Conservation (phyloP, 2,329 filamentous ascomycete species). For the Fusarium heterosporum region DNA sequence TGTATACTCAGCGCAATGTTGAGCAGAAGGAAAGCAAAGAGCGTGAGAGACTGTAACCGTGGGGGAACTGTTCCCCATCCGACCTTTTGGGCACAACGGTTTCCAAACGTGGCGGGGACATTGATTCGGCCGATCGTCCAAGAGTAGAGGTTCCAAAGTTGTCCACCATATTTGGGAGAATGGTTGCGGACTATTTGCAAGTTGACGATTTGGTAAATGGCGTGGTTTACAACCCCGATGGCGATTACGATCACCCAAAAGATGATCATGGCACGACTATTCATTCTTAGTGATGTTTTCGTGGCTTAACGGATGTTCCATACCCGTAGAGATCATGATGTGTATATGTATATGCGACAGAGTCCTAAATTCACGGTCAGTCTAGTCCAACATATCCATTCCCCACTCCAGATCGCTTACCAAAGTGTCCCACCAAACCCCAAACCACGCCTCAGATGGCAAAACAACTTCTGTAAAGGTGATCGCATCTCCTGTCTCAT, state of each 20-base stretch:
- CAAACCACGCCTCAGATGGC: conserved; percentile 51
- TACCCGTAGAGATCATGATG: conserved; percentile 56
- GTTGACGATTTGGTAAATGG: conserved; percentile 29
- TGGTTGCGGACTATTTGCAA: conserved; percentile 1
- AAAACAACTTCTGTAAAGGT: conserved; percentile 50
- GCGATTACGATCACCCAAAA: conserved; percentile 57
- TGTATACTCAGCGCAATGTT: conserved; percentile 54
- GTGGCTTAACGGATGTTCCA: rapidly evolving
- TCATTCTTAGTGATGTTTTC: neutral
- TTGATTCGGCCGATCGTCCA: conserved; percentile 53
- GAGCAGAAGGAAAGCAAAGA: conserved; percentile 53
- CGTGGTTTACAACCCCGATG: conserved; percentile 52
- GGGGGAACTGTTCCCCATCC: conserved; percentile 60
- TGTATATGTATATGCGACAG: conserved; percentile 50
- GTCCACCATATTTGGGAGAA: neutral
- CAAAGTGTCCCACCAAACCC: conserved; percentile 54
- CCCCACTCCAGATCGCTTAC: conserved; percentile 33
- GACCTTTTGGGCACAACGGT: conserved; percentile 56
- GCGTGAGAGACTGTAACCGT: conserved; percentile 56
- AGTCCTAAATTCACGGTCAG: conserved; percentile 47
- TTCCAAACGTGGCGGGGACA: conserved; percentile 58
- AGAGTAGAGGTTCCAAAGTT: conserved; percentile 7
- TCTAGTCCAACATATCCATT: neutral
- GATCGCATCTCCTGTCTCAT: conserved; percentile 37
- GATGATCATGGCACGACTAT: conserved; percentile 51